These are phyloP conservation scores for Macrocybe gigantea DNA, from an alignment of 768 basidiomycete genomes.

Conservation along the genomic window DNA sequence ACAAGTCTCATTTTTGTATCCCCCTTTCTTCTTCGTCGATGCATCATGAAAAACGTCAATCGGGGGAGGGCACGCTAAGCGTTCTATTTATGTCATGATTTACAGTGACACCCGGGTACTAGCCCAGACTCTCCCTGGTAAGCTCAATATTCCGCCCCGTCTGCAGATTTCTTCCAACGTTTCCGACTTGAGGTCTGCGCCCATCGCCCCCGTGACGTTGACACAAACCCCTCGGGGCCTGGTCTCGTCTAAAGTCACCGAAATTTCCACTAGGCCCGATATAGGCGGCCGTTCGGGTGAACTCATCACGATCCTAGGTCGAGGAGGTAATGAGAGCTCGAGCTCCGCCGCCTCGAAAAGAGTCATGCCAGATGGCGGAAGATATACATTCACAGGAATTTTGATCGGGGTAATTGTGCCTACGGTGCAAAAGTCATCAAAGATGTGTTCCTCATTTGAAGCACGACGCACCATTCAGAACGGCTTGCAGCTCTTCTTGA, in stretches of 20 bases:
- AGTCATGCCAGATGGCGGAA: conserved; percentile 38
- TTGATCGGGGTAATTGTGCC: conserved; percentile 48
- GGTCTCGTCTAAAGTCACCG: conserved; percentile 54
- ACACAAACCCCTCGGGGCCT: conserved; percentile 50
- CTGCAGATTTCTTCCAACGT: conserved; percentile 66
- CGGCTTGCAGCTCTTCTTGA: conserved; percentile 54
- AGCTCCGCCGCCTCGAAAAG: conserved; percentile 38
- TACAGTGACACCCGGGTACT: conserved; percentile 21
- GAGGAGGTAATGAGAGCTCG: conserved; percentile 30
- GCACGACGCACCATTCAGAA: conserved; percentile 49
- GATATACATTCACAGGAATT: conserved; percentile 70
- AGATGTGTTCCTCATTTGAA: not conserved
- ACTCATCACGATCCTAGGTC: conserved; percentile 57
- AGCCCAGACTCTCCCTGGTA: conserved; percentile 65
- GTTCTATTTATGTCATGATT: not conserved
- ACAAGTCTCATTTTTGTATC: conserved; percentile 21
- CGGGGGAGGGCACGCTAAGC: not conserved
- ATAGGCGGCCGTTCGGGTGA: conserved; percentile 62
- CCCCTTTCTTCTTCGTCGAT: not conserved
- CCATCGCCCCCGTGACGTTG: conserved; percentile 55
- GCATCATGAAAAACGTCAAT: not conserved
- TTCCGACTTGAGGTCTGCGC: conserved; percentile 44
- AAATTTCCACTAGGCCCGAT: conserved; percentile 59
- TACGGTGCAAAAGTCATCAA: conserved; percentile 18
- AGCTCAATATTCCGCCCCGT: conserved; percentile 63